A percentile compares a stretch with the other conserved stretches of the same genome.
These are phyloP conservation scores for Tremella yokohamensis DNA, from an alignment of 768 basidiomycete species.

Conservation along the genomic window DNA sequence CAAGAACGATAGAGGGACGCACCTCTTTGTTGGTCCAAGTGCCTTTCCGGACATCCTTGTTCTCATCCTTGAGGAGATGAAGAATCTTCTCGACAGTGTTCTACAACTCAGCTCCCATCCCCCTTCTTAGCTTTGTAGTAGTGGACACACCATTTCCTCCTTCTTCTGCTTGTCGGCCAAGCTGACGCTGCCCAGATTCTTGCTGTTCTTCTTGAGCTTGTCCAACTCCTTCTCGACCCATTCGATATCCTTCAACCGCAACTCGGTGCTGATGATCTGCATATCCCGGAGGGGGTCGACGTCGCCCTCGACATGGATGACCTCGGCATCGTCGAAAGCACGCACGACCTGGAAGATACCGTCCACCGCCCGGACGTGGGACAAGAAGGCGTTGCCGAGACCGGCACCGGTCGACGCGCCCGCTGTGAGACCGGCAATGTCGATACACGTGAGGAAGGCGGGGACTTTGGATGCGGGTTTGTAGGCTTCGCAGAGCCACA, in stretches of 20 bases:
- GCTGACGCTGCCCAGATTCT: conserved; percentile 68
- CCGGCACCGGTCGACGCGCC: conserved; percentile 98
- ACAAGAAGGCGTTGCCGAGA: conserved; percentile 94
- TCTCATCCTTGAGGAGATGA: conserved; percentile 69
- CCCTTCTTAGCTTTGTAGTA: neutral
- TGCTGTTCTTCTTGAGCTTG: conserved; percentile 66
- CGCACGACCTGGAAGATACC: conserved; percentile 98
- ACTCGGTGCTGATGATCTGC: conserved; percentile 92
- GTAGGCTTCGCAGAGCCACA: conserved; percentile 87
- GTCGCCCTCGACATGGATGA: conserved; percentile 98
- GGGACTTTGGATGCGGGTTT: conserved; percentile 85
- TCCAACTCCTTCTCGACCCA: conserved; percentile 95
- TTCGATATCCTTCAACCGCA: conserved; percentile 94
- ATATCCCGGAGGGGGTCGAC: conserved; percentile 94
- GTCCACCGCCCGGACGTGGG: conserved; percentile 95
- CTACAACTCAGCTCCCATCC: conserved; percentile 51
- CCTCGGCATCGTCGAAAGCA: conserved; percentile 98
- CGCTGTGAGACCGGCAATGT: conserved; percentile 97
- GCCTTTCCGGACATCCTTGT: conserved; percentile 84
- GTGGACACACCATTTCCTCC: conserved; percentile 76
- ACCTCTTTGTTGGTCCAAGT: conserved; percentile 98
- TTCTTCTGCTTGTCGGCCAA: conserved; percentile 93
- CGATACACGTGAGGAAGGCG: conserved; percentile 93
- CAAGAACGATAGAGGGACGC: conserved; percentile 44
- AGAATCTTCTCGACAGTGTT: conserved; percentile 80